Percentiles rank a stretch among this genome's conserved stretches.
These are phyloP conservation scores for Trypanosoma vivax DNA, from an alignment of 208 protist species.

Conservation along the genomic window DNA sequence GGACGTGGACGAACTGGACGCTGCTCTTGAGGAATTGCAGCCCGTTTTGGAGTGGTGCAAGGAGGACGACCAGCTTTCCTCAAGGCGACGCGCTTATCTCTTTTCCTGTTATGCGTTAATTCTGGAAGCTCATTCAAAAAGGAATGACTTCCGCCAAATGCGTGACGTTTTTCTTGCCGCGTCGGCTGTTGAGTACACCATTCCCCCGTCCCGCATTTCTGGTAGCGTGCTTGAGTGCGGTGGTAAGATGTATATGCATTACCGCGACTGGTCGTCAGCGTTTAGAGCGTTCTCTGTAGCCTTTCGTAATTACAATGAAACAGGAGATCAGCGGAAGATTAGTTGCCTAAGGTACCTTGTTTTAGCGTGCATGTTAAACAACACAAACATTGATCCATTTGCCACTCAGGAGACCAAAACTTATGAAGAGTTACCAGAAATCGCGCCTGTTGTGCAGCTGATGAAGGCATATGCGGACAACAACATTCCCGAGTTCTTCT, in stretches of 20 bases:
- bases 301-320: constrained; percentile 92
- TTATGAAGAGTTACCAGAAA: constrained; percentile 84
- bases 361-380: constrained; percentile 84
- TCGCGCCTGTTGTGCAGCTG: constrained; percentile 89
- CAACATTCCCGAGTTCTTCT: constrained; percentile 83
- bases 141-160: constrained; percentile 65
- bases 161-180: constrained; percentile 34
- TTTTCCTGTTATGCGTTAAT: constrained; percentile 83
- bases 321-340: constrained; percentile 67
- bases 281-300: constrained; percentile 90
- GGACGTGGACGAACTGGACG: constrained; percentile 15
- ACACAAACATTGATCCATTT: constrained; percentile 88
- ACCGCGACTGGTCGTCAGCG: constrained; percentile 87
- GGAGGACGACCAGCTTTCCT: constrained; percentile 35
- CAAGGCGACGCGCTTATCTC: constrained; percentile 24
- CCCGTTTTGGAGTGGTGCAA: constrained; percentile 68
- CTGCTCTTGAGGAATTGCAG: constrained; percentile 38
- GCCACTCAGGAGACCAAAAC: constrained; percentile 88
- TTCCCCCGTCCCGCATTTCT: constrained; percentile 86
- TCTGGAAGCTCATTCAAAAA: constrained; percentile 84
- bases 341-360: constrained; percentile 92
- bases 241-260: constrained; percentile 77
- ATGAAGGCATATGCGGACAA: constrained; percentile 56
- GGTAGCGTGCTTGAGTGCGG: constrained; percentile 91
- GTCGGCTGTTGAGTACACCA: constrained; percentile 39